Evolutionary conservation across 106 monocot genomes (phyloP).

Genomic region (Phalaenopsis aphrodite): DNA sequence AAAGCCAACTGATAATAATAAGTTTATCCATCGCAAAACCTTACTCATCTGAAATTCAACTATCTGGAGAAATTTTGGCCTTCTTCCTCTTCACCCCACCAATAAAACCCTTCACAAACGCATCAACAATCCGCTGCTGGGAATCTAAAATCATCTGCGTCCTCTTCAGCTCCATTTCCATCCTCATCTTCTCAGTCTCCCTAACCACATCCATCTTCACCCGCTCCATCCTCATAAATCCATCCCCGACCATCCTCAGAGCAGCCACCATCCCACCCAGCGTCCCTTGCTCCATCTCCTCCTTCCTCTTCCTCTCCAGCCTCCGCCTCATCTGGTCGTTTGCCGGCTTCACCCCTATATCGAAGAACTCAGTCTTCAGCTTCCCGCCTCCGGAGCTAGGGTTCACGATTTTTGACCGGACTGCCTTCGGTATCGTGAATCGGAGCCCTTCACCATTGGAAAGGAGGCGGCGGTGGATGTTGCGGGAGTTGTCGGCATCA

Average conservation of each 20-base stretch:
- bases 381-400: constrained; percentile 7
- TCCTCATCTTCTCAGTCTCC: constrained; percentile 75
- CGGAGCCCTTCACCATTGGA: constrained; percentile 22
- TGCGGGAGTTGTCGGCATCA: constrained; percentile 20
- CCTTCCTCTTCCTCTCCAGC: constrained; percentile 17
- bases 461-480: constrained; percentile 30
- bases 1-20: not conserved
- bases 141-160: constrained; percentile 78
- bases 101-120: constrained; percentile 28
- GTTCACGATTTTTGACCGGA: constrained; percentile 25
- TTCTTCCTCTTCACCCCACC: constrained; percentile 32
- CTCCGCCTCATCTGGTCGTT: constrained; percentile 48
- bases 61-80: constrained; percentile 1
- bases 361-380: not conserved
- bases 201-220: constrained; percentile 90
- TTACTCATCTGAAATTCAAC: not conserved
- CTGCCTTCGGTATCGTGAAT: constrained; percentile 69
- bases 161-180: constrained; percentile 86
- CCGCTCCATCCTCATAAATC: constrained; percentile 80
- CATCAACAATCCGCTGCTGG: constrained; percentile 55
- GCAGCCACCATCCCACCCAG: constrained; percentile 55
- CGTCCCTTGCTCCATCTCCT: constrained; percentile 15
- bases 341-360: not conserved
- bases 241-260: constrained; percentile 63
- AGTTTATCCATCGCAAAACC: not conserved